Conservation (phyloP, 495 filamentous ascomycete species). For the Xylaria nigripes region DNA sequence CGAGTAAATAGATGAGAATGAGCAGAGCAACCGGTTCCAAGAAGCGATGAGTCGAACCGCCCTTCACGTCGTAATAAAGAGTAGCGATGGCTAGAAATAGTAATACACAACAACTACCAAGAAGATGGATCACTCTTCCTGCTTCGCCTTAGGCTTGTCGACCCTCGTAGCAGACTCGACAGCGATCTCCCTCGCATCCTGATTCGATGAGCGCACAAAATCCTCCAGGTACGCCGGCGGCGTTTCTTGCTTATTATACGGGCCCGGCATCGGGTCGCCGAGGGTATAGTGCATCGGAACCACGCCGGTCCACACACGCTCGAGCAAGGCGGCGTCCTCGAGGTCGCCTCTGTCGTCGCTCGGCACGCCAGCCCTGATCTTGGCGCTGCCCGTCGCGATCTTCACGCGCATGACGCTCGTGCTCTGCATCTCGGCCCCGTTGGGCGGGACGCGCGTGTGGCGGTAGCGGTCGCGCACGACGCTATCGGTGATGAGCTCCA, state of each 20-base stretch:
- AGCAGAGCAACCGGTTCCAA: too few species aligned
- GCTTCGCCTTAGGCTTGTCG: conserved; percentile 15
- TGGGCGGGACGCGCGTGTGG: conserved; percentile 63
- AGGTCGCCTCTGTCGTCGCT: conserved; percentile 64
- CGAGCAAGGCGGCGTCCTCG: conserved; percentile 50
- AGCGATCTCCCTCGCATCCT: conserved; percentile 44
- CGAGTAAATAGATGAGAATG: too few species aligned
- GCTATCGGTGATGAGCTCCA: conserved; percentile 72
- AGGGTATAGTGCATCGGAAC: conserved; percentile 60
- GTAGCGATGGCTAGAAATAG: too few species aligned
- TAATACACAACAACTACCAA: neutral
- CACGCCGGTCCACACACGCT: conserved; percentile 73
- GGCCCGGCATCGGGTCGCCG: conserved; percentile 60
- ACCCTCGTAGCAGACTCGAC: conserved; percentile 35
- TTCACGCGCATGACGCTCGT: conserved; percentile 67
- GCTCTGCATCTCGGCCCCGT: conserved; percentile 63
- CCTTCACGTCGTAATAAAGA: too few species aligned
- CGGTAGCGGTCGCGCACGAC: conserved; percentile 63
- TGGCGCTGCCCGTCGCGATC: conserved; percentile 66
- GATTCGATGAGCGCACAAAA: conserved; percentile 50
- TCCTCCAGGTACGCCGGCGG: conserved; percentile 57
- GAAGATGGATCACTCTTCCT: conserved; percentile 1
- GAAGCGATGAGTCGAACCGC: too few species aligned
- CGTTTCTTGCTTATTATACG: conserved; percentile 49
- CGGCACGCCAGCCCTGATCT: conserved; percentile 62